These are phyloP conservation scores for Bolboschoenoplectus hybrid DNA, from an alignment of 202 grass and related monocot genomes.

Conservation along the genomic window DNA sequence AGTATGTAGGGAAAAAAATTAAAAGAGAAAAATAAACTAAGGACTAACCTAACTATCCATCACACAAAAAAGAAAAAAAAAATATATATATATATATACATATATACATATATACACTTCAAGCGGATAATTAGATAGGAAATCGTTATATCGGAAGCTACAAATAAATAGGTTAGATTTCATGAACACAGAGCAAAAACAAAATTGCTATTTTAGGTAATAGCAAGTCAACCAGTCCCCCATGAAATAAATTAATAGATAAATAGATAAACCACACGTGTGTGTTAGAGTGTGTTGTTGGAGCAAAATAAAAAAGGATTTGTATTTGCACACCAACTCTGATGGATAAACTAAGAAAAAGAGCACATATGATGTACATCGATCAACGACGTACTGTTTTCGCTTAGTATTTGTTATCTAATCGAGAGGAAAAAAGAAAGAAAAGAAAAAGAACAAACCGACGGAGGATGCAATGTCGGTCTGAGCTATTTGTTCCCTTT, in stretches of 20 bases:
- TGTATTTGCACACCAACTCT: background rate
- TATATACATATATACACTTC: background rate
- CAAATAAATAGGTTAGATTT: background rate
- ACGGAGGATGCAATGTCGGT: slow-evolving; percentile 64
- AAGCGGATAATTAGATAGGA: background rate
- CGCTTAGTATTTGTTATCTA: background rate
- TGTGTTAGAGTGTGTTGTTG: background rate
- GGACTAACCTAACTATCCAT: background rate
- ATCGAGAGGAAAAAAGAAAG: background rate
- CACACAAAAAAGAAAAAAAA: background rate
- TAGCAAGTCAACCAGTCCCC: background rate
- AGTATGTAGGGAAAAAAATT: background rate
- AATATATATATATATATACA: no score
- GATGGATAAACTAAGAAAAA: background rate
- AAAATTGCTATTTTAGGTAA: slow-evolving; percentile 22
- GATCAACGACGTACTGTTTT: background rate
- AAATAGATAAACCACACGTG: background rate
- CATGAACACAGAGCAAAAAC: background rate
- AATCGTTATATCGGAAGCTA: slow-evolving; percentile 10
- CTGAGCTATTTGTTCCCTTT: slow-evolving; percentile 52
- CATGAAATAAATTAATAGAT: background rate
- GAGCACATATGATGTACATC: background rate
- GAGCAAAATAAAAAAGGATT: background rate
- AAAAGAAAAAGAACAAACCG: slow-evolving; percentile 43
- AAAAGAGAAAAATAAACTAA: background rate